Evolutionary conservation across 73 alveolate species (phyloP).

Genomic region (Tetrahymena malaccensis): DNA sequence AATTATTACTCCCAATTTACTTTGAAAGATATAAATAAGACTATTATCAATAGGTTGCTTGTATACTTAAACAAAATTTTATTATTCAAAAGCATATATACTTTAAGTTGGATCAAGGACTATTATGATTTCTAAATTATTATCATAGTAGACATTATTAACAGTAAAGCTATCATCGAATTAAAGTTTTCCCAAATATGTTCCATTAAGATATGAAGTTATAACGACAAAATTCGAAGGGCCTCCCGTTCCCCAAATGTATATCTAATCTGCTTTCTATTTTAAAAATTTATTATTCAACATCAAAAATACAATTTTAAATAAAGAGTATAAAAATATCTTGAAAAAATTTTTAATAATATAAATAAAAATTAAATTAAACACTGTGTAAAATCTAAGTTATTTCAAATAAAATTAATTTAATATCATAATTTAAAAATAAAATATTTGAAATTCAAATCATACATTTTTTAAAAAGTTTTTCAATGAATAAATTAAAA

Average conservation of each 20-base stretch:
- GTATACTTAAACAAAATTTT: too few relatives aligned
- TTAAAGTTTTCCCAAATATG: background rate
- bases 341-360: too few relatives aligned
- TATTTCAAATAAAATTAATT: too few relatives aligned
- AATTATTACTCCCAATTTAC: background rate
- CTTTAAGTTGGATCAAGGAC: background rate
- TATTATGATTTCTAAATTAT: background rate
- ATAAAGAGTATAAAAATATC: too few relatives aligned
- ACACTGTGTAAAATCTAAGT: too few relatives aligned
- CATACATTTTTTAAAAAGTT: too few relatives aligned
- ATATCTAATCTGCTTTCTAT: background rate
- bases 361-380: too few relatives aligned
- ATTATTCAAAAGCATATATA: background rate
- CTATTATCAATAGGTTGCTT: background rate
- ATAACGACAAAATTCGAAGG: background rate
- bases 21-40: too few relatives aligned
- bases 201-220: background rate
- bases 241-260: background rate
- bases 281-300: background rate
- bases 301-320: too few relatives aligned
- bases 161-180: background rate
- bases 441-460: too few relatives aligned
- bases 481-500: too few relatives aligned
- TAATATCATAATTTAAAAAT: too few relatives aligned
- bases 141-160: background rate